Base-by-base conservation (phyloP, 352 stramenopile genomes). In the Globisporangium iwayamae region DNA sequence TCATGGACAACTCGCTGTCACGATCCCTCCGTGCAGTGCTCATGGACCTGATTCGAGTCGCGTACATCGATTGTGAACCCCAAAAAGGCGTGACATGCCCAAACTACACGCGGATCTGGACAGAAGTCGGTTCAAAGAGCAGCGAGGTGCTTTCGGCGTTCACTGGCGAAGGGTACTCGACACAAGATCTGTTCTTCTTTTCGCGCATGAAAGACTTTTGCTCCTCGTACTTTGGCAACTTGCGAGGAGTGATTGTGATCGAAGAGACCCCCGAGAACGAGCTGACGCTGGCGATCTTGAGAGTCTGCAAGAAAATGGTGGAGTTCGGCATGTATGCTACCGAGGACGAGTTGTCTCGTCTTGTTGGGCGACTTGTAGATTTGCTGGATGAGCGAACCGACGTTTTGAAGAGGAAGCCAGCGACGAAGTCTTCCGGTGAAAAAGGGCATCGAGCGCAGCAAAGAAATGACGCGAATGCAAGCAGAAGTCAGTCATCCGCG, bases 31-130 rank as follows among this genome's bases (percentile, higher is more conserved):
- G 83, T 5, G 75, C 80, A 25, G 76, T 89, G 8, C 70, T 91
- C 52, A 77, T 91, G 60, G 78, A 91, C 56, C 57, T 91, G 25
- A 59, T 91, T 5, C 77, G 81, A 0, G 83, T 90, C 30, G 70
- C 81, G 30, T 88, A 89, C 54, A 67, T 91, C 6, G 83, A 91
- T 60, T 89, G 80, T 51, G 83, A 91, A 32, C 83, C 83, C 11
- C 80, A 90, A 56, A 90, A 87, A 22, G 36, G 43, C 0, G 65
- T 90, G 59, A 70, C 72, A 13, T 87, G 80, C 53, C 80, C 83
- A 14, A 87, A 81, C 50, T 90, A 85, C 65, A 91, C 83, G 32
- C 73, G 83, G 7, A 81, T 90, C 43, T 91, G 83, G 80, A 86
- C 78, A 1, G 73, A 88, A 22, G 76, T 87, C 30, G 69, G 70